Evolutionary conservation across 2,329 filamentous ascomycete species (phyloP).

Genomic region (Sporothrix schenckii): DNA sequence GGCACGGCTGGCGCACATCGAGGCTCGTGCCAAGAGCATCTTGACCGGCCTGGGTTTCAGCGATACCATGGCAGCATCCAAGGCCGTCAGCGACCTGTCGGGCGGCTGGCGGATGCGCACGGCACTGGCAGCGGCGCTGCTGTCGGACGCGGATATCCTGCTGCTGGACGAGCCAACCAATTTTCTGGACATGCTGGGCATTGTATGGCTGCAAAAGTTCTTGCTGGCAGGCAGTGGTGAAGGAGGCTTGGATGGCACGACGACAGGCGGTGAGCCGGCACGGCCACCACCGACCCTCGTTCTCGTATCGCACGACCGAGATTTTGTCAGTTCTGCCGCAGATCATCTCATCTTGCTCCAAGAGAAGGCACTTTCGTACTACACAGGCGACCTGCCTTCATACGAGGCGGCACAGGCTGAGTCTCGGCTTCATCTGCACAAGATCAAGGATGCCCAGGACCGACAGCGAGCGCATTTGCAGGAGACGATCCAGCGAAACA

Average conservation of each 20-base stretch:
- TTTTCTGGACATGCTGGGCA: slow-evolving; percentile 78
- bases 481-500: slow-evolving; percentile 72
- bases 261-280: background rate
- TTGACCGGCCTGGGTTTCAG: slow-evolving; percentile 34
- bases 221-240: slow-evolving; percentile 49
- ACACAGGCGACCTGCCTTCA: slow-evolving; percentile 66
- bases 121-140: slow-evolving; percentile 65
- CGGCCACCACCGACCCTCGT: slow-evolving; percentile 63
- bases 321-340: slow-evolving; percentile 73
- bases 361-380: slow-evolving; percentile 74
- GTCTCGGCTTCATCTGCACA: slow-evolving; percentile 67
- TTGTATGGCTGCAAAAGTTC: slow-evolving; percentile 81
- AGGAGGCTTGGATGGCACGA: slow-evolving; percentile 42
- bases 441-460: slow-evolving; percentile 81
- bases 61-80: slow-evolving; percentile 37
- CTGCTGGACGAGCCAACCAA: slow-evolving; percentile 88
- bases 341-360: slow-evolving; percentile 72
- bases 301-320: slow-evolving; percentile 81
- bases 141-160: slow-evolving; percentile 74
- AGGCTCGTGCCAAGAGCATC: slow-evolving; percentile 53
- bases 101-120: slow-evolving; percentile 77
- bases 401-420: slow-evolving; percentile 72
- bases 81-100: slow-evolving; percentile 61
- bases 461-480: slow-evolving; percentile 80
- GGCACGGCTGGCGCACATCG: slow-evolving; percentile 61